Percentiles rank a stretch among this genome's conserved stretches.
Conservation (phyloP, 2,329 filamentous ascomycete genomes). For the Truncatella angustata region DNA sequence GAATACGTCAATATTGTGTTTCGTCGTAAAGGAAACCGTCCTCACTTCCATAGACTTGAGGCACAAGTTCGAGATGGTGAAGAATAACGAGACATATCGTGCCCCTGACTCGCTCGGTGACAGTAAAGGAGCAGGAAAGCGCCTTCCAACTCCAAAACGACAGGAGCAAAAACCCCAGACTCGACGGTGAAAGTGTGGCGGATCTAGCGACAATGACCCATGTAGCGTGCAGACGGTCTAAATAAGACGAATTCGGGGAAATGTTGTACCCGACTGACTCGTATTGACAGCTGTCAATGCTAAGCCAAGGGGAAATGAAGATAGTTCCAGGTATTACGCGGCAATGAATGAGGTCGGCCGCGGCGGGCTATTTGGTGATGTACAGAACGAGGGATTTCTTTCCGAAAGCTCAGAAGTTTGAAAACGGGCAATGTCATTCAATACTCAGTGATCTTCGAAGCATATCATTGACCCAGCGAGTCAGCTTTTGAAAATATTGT, state of each 20-base stretch:
- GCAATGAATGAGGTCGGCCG: not conserved
- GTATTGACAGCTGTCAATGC: not conserved
- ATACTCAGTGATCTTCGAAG: not conserved
- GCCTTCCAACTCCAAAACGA: not conserved
- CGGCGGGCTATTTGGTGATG: no score
- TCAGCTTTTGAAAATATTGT: not conserved
- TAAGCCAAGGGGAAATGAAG: not conserved
- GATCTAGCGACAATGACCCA: not conserved
- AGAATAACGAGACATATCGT: conserved; percentile 1
- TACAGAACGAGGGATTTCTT: not conserved
- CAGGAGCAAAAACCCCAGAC: not conserved
- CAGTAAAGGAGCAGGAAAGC: not conserved
- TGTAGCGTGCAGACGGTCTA: not conserved
- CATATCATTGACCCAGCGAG: not conserved
- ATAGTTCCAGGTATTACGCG: not conserved
- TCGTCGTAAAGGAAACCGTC: not conserved
- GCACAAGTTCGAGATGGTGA: not conserved
- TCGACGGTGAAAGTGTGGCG: conserved; percentile 3
- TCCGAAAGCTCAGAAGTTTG: no score
- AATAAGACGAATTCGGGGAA: not conserved
- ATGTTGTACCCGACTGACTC: not conserved
- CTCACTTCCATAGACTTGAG: not conserved
- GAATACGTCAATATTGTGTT: not conserved
- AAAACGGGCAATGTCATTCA: conserved; percentile 3
- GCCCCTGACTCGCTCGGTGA: not conserved